These are phyloP conservation scores for Paralagenidium karlingii DNA, from an alignment of 352 stramenopile genomes.

Conservation along the genomic window DNA sequence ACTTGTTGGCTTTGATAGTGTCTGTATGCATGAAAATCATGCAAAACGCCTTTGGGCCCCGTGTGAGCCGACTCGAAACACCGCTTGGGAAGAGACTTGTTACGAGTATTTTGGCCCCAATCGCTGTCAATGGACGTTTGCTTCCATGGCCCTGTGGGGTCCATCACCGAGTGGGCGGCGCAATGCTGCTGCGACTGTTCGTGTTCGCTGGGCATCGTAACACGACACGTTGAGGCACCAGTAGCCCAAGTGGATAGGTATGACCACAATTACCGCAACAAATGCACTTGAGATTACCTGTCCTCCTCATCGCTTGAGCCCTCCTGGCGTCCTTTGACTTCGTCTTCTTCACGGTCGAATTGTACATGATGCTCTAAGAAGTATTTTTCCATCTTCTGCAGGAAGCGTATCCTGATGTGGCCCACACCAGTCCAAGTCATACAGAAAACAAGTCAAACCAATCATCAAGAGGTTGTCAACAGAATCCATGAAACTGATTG, in stretches of 20 bases:
- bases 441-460: neutral
- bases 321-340: constrained; percentile 22
- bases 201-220: too few relatives aligned
- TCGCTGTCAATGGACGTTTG: constrained; percentile 25
- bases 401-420: constrained; percentile 10
- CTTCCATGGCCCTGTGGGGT: constrained; percentile 55
- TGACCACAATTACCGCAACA: too few relatives aligned
- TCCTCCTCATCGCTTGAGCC: too few relatives aligned
- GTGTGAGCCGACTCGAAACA: constrained; percentile 55
- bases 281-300: too few relatives aligned
- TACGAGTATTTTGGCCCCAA: constrained; percentile 24
- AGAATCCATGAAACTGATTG: neutral
- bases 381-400: constrained; percentile 56
- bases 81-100: constrained; percentile 14
- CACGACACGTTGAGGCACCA: too few relatives aligned
- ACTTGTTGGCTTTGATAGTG: constrained; percentile 42
- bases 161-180: constrained; percentile 52
- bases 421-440: constrained; percentile 4
- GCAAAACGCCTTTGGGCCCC: constrained; percentile 70
- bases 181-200: too few relatives aligned
- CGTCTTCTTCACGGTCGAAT: constrained; percentile 53
- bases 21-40: constrained; percentile 75
- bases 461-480: neutral
- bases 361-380: constrained; percentile 64
- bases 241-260: too few relatives aligned